Conservation (phyloP, 768 basidiomycete species). For the Fomitopsis pulvina region DNA sequence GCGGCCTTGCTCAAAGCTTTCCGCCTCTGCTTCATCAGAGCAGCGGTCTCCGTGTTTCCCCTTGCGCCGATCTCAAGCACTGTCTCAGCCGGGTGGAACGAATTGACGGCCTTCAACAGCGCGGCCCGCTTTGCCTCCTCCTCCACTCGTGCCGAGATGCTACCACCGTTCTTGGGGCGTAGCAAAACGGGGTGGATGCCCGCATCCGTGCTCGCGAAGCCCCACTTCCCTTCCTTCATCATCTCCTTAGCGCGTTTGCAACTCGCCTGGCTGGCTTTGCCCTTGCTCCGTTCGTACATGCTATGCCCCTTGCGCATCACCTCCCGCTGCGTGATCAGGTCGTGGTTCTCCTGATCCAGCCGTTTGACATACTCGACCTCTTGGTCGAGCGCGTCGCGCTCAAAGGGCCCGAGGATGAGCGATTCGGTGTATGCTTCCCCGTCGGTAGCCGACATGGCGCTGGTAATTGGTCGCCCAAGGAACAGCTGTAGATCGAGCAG, state of each 20-base stretch:
- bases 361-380: slow-evolving; percentile 75
- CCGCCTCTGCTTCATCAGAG: slow-evolving; percentile 84
- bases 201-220: slow-evolving; percentile 56
- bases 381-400: slow-evolving; percentile 72
- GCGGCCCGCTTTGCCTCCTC: slow-evolving; percentile 53
- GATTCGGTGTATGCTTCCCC: slow-evolving; percentile 65
- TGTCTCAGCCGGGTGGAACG: slow-evolving; percentile 84
- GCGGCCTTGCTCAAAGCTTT: slow-evolving; percentile 67
- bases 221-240: slow-evolving; percentile 62
- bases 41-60: slow-evolving; percentile 50
- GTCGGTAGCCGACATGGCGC: slow-evolving; percentile 39
- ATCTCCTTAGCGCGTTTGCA: slow-evolving; percentile 90
- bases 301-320: slow-evolving; percentile 86
- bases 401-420: slow-evolving; percentile 77
- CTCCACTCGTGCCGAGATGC: slow-evolving; percentile 27
- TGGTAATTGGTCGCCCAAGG: slow-evolving; percentile 69
- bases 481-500: slow-evolving; percentile 92
- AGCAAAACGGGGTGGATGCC: slow-evolving; percentile 67
- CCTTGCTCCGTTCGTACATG: slow-evolving; percentile 93
- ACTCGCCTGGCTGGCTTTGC: slow-evolving; percentile 80
- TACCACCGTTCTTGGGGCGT: slow-evolving; percentile 27
- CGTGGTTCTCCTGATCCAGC: slow-evolving; percentile 57
- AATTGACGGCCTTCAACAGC: slow-evolving; percentile 67
- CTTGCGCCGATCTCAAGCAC: slow-evolving; percentile 85
- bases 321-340: slow-evolving; percentile 58